Evolutionary conservation across 305 asterid species (phyloP), one percentile per base, ranked within the genome.

Genomic region (Fraxinus platypoda): DNA sequence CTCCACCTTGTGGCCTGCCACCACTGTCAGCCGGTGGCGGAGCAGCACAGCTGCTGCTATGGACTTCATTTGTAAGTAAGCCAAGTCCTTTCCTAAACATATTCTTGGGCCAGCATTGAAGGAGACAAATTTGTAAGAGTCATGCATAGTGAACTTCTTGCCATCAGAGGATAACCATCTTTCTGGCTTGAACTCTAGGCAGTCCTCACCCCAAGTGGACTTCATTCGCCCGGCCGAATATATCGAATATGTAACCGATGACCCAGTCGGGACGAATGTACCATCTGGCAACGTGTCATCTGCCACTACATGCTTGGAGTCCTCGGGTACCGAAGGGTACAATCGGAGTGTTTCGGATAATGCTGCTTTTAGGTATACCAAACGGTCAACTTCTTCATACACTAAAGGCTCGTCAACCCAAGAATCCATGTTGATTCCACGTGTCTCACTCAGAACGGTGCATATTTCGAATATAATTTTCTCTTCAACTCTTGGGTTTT

Each of bases 271-370:
- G 0, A 95, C 94, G 19, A 95, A 91, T 0, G 98, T 93, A 0
- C 98, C 98, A 21, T 95, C 98, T 0, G 98, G 98, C 71, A 95
- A 43, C 0, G 91, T 82, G 49, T 95, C 98, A 26, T 95, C 98
- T 4, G 91, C 84, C 15, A 93, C 89, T 1, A 90, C 98, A 3
- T 92, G 95, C 86, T 95, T 95, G 1, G 98, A 93, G 71, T 95
- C 98, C 87, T 95, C 97, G 1, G 98, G 98, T 17, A 95, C 98
- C 0, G 98, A 93, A 3, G 98, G 98, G 84, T 95, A 95, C 78
- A 95, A 6, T 82, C 98, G 81, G 0, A 95, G 93, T 1, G 98
- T 92, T 83, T 95, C 98, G 1, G 98, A 91, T 62, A 95, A 75
- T 41, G 98, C 91, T 12, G 98, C 98, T 68, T 91, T 92, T 57